Conservation (phyloP, 257 asterid species). For the Gentiana dahurica region DNA sequence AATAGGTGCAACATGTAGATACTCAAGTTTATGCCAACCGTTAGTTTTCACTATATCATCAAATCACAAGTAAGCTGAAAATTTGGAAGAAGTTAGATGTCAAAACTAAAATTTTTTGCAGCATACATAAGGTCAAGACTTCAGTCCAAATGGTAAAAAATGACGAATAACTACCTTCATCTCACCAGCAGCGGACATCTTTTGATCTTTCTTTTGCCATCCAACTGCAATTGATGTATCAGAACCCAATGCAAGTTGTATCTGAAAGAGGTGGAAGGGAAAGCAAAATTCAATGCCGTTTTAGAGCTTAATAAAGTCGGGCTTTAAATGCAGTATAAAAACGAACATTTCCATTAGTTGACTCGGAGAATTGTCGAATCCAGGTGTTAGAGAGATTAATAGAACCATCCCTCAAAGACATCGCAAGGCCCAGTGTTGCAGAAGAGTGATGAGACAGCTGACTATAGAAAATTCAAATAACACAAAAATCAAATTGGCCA, state of each 20-base stretch:
- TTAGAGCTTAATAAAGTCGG: not conserved
- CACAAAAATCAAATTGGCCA: not conserved
- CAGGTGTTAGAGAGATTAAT: slow-evolving; percentile 80
- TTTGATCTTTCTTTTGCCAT: slow-evolving; percentile 79
- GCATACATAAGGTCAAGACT: not conserved
- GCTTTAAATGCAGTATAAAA: slow-evolving; percentile 5
- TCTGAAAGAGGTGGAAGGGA: slow-evolving; percentile 31
- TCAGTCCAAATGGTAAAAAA: not conserved
- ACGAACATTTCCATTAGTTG: slow-evolving; percentile 68
- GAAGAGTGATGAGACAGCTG: slow-evolving; percentile 74
- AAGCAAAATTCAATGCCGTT: not conserved
- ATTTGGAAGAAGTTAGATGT: no score
- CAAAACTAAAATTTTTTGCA: not conserved
- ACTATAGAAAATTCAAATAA: slow-evolving; percentile 29
- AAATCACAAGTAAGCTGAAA: no score
- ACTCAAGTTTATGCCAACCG: no score
- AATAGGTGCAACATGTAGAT: no score
- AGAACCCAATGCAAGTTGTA: slow-evolving; percentile 73
- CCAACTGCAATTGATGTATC: slow-evolving; percentile 83
- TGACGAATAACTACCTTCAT: slow-evolving; percentile 51
- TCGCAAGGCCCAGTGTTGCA: slow-evolving; percentile 67
- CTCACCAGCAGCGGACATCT: slow-evolving; percentile 75
- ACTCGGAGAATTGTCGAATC: slow-evolving; percentile 80
- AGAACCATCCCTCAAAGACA: slow-evolving; percentile 87
- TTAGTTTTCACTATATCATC: no score